Evolutionary conservation across 1,284 basidiomycete species (phyloP), one percentile per base, ranked within the genome.

Genomic region (Porogramme epimiltina): DNA sequence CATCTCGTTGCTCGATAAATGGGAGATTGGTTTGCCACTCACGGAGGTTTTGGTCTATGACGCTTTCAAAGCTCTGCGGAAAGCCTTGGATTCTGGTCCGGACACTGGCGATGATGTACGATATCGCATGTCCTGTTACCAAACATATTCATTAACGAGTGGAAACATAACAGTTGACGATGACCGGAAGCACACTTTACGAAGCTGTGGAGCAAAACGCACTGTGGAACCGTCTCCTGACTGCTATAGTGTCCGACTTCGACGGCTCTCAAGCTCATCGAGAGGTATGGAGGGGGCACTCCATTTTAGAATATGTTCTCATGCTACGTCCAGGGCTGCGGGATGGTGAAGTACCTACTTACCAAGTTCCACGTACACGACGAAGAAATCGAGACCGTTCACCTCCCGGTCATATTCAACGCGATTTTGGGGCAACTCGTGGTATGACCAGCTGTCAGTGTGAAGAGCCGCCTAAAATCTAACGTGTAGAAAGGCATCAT

Each of bases 1-100:
- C 68, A 86, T 98, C 24, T 95, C 95, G 1, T 70, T 99, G 16
- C 75, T 98, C 56, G 97, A 99, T 71, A 97, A 97, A 69, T 98
- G 93, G 91, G 95, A 98, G 70, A 88, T 99, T 45, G 96, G 96
- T 0, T 83, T 84, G 18, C 79, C 83, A 0, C 71, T 99, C 23
- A 95, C 94, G 0, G 84, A 91, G 41, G 77, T 75, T 1, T 72
- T 98, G 31, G 83, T 92, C 3, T 83, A 93, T 51, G 91, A 97
- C 58, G 80, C 89, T 0, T 85, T 96, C 65, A 82, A 79, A 47
- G 84, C 90, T 2, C 75, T 94, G 42, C 82, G 82, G 65, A 68
- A 71, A n/a, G 73, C 82, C 33, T 69, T 86, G 28, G 75, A 84
- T 28, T 70, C 73, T 6, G 73, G 76, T 20, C 64, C 70, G 11